phyloP scores from a whole-genome alignment of 2,329 filamentous ascomycete species.

The Macrophomina phaseolina region DNA sequence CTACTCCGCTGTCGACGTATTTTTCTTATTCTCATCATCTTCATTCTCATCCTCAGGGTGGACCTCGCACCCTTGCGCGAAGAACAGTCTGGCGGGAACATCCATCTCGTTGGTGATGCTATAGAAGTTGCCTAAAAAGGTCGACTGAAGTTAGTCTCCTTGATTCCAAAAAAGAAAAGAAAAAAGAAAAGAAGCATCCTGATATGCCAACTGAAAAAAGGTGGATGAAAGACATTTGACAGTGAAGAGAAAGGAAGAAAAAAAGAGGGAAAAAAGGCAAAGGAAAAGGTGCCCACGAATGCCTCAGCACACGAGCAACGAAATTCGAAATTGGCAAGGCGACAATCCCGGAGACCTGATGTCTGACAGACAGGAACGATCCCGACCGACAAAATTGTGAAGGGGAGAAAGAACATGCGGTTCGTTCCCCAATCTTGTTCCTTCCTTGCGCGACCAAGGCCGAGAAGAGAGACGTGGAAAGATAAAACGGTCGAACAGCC shows the following conservation, averaged over 20 bases:
- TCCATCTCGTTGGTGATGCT: slow-evolving; percentile 83
- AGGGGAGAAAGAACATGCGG: no score
- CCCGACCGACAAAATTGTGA: no score
- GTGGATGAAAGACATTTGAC: background rate
- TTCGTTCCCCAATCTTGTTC: no score
- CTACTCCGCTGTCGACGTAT: no score
- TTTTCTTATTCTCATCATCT: no score
- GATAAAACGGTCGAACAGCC: background rate
- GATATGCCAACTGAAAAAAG: no score
- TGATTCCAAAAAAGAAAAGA: no score
- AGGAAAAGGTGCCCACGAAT: background rate
- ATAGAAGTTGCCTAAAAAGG: slow-evolving; percentile 81
- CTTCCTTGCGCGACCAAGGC: no score
- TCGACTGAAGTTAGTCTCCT: slow-evolving; percentile 14
- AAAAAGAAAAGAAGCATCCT: no score
- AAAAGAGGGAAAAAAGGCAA: background rate
- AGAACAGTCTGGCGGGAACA: slow-evolving; percentile 80
- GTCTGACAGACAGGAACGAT: no score
- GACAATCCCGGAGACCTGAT: no score
- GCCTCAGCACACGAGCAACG: background rate
- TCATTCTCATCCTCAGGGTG: background rate
- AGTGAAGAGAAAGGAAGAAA: slow-evolving; percentile 9
- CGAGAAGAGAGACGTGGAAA: no score
- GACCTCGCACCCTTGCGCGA: slow-evolving; percentile 81
- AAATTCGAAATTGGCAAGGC: background rate